phyloP scores from a whole-genome alignment of 495 filamentous ascomycete genomes.

The Daldinia grandis region DNA sequence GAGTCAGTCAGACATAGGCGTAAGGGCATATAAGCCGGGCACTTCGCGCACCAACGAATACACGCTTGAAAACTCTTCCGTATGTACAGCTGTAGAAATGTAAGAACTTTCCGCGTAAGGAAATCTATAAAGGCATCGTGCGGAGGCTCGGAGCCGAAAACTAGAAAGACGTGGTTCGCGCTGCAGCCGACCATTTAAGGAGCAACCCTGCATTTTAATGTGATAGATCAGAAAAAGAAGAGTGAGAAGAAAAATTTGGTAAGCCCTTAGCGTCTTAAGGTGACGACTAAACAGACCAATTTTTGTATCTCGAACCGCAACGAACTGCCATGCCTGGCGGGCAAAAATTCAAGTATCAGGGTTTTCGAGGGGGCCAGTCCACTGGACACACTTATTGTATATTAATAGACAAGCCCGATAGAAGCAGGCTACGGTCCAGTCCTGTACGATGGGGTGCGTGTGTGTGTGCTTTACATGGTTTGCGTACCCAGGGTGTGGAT shows the following conservation, averaged over 20 bases:
- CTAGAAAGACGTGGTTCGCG: constrained; percentile 34
- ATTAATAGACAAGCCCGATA: constrained; percentile 15
- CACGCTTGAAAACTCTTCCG: constrained; percentile 4
- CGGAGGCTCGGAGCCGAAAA: constrained; percentile 37
- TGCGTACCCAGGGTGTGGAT: constrained; percentile 20
- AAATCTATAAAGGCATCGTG: constrained; percentile 9
- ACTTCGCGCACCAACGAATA: neutral
- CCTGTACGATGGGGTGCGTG: constrained; percentile 17
- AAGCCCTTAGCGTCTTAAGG: neutral
- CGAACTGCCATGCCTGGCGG: constrained; percentile 7
- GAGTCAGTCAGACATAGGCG: neutral
- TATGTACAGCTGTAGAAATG: constrained; percentile 3
- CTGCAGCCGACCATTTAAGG: constrained; percentile 38
- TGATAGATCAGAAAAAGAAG: constrained; percentile 36
- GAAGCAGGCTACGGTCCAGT: constrained; percentile 18
- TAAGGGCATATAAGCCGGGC: neutral
- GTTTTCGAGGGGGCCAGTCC: neutral
- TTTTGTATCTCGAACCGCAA: constrained; percentile 8
- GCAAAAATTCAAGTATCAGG: neutral
- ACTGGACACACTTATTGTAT: constrained; percentile 13
- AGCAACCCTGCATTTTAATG: constrained; percentile 29
- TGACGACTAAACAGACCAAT: constrained; percentile 10
- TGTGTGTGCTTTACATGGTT: constrained; percentile 9
- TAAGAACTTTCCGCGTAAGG: constrained; percentile 19
- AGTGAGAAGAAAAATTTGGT: constrained; percentile 1